phyloP scores from a whole-genome alignment of 2,329 filamentous ascomycete genomes.

The Claviceps pazoutovae region DNA sequence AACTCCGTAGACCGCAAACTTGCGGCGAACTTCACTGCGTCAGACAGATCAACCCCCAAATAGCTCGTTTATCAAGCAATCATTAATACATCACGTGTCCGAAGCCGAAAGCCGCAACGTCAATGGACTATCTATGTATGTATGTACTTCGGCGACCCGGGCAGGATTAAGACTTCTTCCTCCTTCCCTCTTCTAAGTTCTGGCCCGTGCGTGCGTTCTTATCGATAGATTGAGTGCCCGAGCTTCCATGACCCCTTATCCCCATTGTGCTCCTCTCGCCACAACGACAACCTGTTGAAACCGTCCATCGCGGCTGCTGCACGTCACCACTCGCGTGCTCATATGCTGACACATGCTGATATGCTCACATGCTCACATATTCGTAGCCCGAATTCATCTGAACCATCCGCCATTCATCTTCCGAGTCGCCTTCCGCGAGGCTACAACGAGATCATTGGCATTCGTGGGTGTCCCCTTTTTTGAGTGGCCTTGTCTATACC shows the following conservation, averaged over 20 bases:
- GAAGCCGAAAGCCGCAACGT: no score
- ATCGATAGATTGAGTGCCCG: not conserved
- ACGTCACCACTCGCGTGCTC: not conserved
- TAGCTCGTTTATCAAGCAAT: no score
- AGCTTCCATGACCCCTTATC: not conserved
- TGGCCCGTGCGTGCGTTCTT: no score
- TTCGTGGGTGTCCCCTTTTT: not conserved
- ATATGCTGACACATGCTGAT: not conserved
- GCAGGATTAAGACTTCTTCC: no score
- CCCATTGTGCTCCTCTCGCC: conserved; percentile 2
- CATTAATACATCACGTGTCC: no score
- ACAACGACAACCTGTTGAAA: conserved; percentile 1
- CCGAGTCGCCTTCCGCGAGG: not conserved
- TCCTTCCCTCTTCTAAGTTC: not conserved
- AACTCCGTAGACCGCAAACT: no score
- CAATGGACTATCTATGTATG: no score
- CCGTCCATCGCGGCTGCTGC: conserved; percentile 1
- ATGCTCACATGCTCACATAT: no score
- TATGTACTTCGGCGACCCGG: no score
- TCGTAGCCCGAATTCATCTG: not conserved
- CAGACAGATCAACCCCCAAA: no score
- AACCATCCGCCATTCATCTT: not conserved
- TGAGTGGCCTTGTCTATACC: not conserved
- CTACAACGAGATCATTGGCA: not conserved
- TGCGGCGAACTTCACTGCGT: no score